Percentiles rank a stretch among this genome's conserved stretches.
phyloP scores from a whole-genome alignment of 139 green algal genomes.

The Chlamydomonas asymmetrica region DNA sequence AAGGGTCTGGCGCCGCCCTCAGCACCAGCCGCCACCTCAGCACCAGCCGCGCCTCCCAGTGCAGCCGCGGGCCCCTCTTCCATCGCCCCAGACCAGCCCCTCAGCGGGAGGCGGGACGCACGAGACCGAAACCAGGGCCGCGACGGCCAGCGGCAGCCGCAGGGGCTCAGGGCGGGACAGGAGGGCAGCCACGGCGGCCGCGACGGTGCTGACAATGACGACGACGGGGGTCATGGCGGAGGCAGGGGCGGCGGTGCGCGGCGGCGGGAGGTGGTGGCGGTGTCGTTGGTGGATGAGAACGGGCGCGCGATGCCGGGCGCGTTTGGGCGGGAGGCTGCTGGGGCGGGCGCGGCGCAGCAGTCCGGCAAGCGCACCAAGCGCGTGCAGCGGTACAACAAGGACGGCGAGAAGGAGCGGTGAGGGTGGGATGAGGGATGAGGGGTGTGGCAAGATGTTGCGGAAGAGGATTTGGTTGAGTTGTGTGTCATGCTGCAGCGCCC shows the following conservation, averaged over 20 bases:
- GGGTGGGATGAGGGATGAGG: too few relatives aligned
- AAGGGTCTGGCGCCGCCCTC: constrained; percentile 14
- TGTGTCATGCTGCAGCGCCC: too few relatives aligned
- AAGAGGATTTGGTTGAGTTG: too few relatives aligned
- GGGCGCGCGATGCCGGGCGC: constrained; percentile 75
- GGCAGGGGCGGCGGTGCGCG: not conserved
- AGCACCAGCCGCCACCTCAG: not conserved
- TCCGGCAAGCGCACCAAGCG: constrained; percentile 34
- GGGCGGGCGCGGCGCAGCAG: not conserved
- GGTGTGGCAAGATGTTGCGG: too few relatives aligned
- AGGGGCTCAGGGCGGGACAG: not conserved
- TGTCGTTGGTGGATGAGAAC: constrained; percentile 74
- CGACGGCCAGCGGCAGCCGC: not conserved
- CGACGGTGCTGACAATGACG: not conserved
- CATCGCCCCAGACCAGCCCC: too few relatives aligned
- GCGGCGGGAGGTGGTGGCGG: constrained; percentile 41
- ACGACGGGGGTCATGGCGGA: not conserved
- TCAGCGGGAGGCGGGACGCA: not conserved
- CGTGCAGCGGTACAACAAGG: constrained; percentile 70
- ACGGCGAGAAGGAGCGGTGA: constrained; percentile 54
- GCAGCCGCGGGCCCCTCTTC: too few relatives aligned
- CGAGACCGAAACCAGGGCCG: not conserved
- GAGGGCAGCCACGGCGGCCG: not conserved
- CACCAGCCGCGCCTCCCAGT: not conserved
- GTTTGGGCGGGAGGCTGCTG: constrained; percentile 77